A percentile compares a stretch with the other conserved stretches of the same genome.
These are phyloP conservation scores for Lentinula novae-zelandiae DNA, from an alignment of 1,284 basidiomycete genomes.

Conservation along the genomic window DNA sequence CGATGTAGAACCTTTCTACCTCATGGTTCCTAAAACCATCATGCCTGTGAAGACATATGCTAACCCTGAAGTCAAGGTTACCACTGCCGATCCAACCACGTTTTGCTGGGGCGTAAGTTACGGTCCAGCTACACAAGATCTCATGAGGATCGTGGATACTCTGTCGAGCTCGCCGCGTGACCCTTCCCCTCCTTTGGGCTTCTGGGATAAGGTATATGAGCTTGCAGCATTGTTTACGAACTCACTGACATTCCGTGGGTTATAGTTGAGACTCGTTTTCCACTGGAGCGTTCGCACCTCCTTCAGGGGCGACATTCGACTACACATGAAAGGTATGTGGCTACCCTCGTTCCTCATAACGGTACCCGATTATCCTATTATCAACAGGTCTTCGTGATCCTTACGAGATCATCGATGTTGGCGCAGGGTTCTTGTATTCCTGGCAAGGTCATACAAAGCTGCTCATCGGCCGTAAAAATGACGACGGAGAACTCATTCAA, in stretches of 20 bases:
- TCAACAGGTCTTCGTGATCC: slow-evolving; percentile 81
- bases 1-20: slow-evolving; percentile 53
- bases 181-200: slow-evolving; percentile 84
- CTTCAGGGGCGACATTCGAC: slow-evolving; percentile 74
- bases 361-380: slow-evolving; percentile 16
- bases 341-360: background rate
- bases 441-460: slow-evolving; percentile 81
- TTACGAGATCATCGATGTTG: slow-evolving; percentile 68
- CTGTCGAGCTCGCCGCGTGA: slow-evolving; percentile 81
- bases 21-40: slow-evolving; percentile 85
- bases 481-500: slow-evolving; percentile 81
- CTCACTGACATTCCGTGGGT: background rate
- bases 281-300: slow-evolving; percentile 80
- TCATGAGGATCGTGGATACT: slow-evolving; percentile 83
- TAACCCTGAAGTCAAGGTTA: slow-evolving; percentile 67
- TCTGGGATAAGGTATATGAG: slow-evolving; percentile 82
- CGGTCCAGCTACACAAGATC: slow-evolving; percentile 82
- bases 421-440: slow-evolving; percentile 87
- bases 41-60: slow-evolving; percentile 97
- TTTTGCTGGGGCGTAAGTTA: slow-evolving; percentile 93
- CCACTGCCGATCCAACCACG: slow-evolving; percentile 64
- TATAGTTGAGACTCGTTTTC: slow-evolving; percentile 75
- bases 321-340: slow-evolving; percentile 77
- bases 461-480: slow-evolving; percentile 71
- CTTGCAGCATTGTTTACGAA: background rate